phyloP scores from a whole-genome alignment of 768 basidiomycete genomes.

The Mycena capillaripes region DNA sequence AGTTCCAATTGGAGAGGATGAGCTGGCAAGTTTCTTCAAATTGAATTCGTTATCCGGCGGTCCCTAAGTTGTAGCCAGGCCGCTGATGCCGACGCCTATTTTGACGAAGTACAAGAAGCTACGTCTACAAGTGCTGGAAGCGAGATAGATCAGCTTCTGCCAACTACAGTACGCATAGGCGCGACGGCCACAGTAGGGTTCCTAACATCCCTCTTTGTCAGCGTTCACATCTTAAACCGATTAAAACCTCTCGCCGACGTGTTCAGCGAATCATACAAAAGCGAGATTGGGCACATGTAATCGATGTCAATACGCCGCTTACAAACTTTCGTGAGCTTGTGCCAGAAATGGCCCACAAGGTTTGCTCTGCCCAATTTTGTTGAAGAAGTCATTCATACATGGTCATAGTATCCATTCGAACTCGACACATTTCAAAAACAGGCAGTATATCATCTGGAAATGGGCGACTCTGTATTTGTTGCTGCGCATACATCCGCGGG shows the following conservation, averaged over 20 bases:
- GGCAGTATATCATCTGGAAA: constrained; percentile 96
- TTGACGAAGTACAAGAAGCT: constrained; percentile 33
- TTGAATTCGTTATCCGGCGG: not conserved
- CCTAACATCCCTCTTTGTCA: constrained; percentile 40
- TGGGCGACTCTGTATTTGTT: constrained; percentile 99
- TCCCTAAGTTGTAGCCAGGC: constrained; percentile 10
- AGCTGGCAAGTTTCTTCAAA: constrained; percentile 14
- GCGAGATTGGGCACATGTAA: constrained; percentile 98
- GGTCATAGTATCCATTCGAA: constrained; percentile 93
- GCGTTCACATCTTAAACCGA: constrained; percentile 72
- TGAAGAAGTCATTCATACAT: constrained; percentile 5
- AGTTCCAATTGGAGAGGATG: constrained; percentile 29
- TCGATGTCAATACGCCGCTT: constrained; percentile 93
- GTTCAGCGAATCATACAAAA: constrained; percentile 71
- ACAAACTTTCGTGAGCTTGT: constrained; percentile 92
- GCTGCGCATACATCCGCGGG: constrained; percentile 99
- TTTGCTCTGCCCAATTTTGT: constrained; percentile 42
- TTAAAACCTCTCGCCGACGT: constrained; percentile 56
- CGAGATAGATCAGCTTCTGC: constrained; percentile 38
- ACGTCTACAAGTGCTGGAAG: not conserved
- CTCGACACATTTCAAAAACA: constrained; percentile 99
- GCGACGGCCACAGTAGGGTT: constrained; percentile 39
- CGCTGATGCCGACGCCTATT: constrained; percentile 31
- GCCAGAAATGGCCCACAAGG: constrained; percentile 96
- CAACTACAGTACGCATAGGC: constrained; percentile 62